Evolutionary conservation across 495 filamentous ascomycete genomes (phyloP).

Genomic region (Aspergillus bridgeri): DNA sequence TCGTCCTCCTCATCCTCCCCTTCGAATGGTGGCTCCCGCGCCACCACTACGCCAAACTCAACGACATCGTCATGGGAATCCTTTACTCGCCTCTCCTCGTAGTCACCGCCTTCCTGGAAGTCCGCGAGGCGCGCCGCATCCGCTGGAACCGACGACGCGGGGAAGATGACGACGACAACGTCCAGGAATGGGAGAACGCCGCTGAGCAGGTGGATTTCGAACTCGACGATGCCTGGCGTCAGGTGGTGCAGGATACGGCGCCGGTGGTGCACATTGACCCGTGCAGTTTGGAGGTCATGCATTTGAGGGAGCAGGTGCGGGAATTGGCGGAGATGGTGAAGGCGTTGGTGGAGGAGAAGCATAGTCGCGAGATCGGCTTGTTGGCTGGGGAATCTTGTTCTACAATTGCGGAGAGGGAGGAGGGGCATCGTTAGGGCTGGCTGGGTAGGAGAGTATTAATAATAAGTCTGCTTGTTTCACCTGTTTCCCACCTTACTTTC

Average conservation of each 20-base stretch:
- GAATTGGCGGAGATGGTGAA: conserved; percentile 26
- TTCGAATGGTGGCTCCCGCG: conserved; percentile 94
- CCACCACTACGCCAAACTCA: conserved; percentile 66
- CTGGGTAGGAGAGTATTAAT: no score
- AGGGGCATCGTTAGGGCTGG: no score
- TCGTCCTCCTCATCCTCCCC: conserved; percentile 71
- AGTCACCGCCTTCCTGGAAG: conserved; percentile 73
- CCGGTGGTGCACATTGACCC: conserved; percentile 67
- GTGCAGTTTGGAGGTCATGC: conserved; percentile 64
- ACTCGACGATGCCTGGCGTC: conserved; percentile 74
- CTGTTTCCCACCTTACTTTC: no score
- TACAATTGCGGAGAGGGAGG: conserved; percentile 12
- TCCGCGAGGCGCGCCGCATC: conserved; percentile 63
- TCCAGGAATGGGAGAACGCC: conserved; percentile 93
- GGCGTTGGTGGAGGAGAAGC: background rate
- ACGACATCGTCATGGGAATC: conserved; percentile 80
- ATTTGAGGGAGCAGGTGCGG: conserved; percentile 61
- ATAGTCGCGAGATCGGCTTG: conserved; percentile 4
- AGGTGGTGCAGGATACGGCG: conserved; percentile 66
- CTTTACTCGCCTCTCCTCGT: conserved; percentile 84
- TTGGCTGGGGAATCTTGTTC: conserved; percentile 17
- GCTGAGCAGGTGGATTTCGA: conserved; percentile 70
- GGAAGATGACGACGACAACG: conserved; percentile 83
- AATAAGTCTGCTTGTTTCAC: no score
- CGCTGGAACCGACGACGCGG: conserved; percentile 68